phyloP scores from a whole-genome alignment of 1,284 basidiomycete species.

The Leccinum subrobustum region DNA sequence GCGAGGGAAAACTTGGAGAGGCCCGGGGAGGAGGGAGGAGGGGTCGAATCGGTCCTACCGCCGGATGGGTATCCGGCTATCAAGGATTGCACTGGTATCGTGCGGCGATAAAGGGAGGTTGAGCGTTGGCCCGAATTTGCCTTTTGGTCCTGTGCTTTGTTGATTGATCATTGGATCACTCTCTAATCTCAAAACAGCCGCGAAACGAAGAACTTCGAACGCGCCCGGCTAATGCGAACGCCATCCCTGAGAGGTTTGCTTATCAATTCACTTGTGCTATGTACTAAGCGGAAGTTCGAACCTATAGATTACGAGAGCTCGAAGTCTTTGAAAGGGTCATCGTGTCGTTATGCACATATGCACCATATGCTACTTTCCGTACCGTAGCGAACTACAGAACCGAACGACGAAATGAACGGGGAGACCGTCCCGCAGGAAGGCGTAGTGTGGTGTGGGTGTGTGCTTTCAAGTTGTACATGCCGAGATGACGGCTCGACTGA shows the following conservation, averaged over 20 bases:
- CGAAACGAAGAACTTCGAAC: background rate
- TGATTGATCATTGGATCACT: background rate
- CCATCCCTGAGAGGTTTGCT: background rate
- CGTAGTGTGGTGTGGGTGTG: background rate
- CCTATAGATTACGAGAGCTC: background rate
- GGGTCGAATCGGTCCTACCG: background rate
- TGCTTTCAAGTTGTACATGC: background rate
- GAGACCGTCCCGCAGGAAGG: background rate
- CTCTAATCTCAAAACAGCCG: background rate
- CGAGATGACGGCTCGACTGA: constrained; percentile 18
- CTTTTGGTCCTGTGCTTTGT: background rate
- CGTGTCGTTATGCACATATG: background rate
- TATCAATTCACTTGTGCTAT: background rate
- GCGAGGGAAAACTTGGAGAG: background rate
- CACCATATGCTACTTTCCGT: background rate
- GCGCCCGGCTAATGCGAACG: background rate
- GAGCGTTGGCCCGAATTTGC: background rate
- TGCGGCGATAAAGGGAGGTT: background rate
- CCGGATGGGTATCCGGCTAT: background rate
- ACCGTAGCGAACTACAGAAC: background rate
- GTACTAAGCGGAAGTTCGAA: background rate
- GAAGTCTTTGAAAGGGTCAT: background rate
- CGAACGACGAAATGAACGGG: background rate
- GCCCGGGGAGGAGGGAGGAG: background rate
- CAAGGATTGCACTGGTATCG: background rate